Base-by-base conservation (phyloP, 2,329 filamentous ascomycete species). In the Lasiodiplodia gonubiensis region DNA sequence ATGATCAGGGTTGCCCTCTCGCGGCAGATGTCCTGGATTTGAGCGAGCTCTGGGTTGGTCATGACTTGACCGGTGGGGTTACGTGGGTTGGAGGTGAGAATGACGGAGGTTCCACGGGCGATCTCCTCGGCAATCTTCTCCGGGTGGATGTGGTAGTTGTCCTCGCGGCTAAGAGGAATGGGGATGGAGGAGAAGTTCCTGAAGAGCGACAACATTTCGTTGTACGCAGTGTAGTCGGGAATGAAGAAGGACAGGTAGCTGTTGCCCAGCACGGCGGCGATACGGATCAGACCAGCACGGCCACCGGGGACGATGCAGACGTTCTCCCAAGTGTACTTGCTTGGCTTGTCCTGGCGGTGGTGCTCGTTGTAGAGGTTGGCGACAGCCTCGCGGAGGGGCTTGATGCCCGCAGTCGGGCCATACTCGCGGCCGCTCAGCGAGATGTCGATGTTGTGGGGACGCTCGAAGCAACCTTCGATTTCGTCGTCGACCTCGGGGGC, bases 311-410 rank as follows among this genome's bases (percentile, higher is more conserved):
- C 94, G 77, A 98, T 97, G 78, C 92, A 94, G 21, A 97, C 94
- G 79, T 98, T 98, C 84, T 98, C 94, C 91, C 92, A 97, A 6
- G 92, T 96, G 79, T 98, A 98, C 81, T 96, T 86, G 80, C 91
- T 94, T 12, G 89, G 86, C 83, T 95, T 96, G 75, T 91, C 93
- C 81, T 94, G 83, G 71, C 94, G 89, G 75, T 97, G 94, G 79
- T 94, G 92, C 78, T 90, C 91, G 76, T 98, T 98, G 86, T 98
- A 98, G 70, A 98, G 86, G 68, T 89, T 89, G 68, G 94, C 94
- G 53, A 98, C 93, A 21, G 94, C 94, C 75, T 93, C 91, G 72
- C 94, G 87, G 71, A 98, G 84, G 30, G 92, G 90, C 82, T 93
- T 94, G 84, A 97, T 98, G 74, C 94, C 94, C 48, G 94, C 93